Base-by-base conservation (phyloP, 805 yeast species). In the Candida tallmaniae region DNA sequence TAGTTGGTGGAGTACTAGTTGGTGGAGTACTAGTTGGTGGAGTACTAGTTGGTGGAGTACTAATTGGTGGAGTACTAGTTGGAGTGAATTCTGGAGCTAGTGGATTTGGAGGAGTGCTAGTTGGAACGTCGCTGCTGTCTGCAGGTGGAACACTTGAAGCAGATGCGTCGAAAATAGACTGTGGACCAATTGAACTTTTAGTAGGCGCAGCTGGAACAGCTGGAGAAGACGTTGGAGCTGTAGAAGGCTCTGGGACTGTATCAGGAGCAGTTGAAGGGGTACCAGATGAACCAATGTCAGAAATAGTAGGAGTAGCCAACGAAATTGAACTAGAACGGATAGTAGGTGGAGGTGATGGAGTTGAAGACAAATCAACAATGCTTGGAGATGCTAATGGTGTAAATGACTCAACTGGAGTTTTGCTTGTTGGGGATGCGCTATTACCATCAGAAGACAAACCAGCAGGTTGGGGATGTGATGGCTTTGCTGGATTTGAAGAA, bases 121-220 rank as follows among this genome's bases (percentile, higher is more conserved):
- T 25, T 25, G 13, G 13, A n/a, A 8, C 27, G 8, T 22, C 23
- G 9, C 11, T 9, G n/a, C n/a, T n/a, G n/a, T n/a, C n/a, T n/a
- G 19, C 30, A 4, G 32, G 33, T 14, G 35, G 10, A 21, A 27
- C 9, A 18, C 17, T 14, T 25, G 27, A 22, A 15, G 32, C 16
- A 23, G 32, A 19, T 15, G 40, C 11, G 15, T 14, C 27, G 21
- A 23, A 12, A 10, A 35, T 21, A 5, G 26, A 17, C 14, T 10
- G 9, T 21, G 23, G 10, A 21, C 9, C 23, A 21, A 21, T 21
- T 21, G 23, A n/a, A n/a, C n/a, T n/a, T n/a, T n/a, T 23, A 23
- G 26, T n/a, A 23, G 26, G 13, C 26, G 9, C 26, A 23, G 26
- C 12, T 23, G 9, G 13, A 23, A 23, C 26, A 23, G 12, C 13